A percentile compares a stretch with the other conserved stretches of the same genome.
phyloP scores from a whole-genome alignment of 192 early-diverging fungal genomes.

The Umbelopsis sp. region DNA sequence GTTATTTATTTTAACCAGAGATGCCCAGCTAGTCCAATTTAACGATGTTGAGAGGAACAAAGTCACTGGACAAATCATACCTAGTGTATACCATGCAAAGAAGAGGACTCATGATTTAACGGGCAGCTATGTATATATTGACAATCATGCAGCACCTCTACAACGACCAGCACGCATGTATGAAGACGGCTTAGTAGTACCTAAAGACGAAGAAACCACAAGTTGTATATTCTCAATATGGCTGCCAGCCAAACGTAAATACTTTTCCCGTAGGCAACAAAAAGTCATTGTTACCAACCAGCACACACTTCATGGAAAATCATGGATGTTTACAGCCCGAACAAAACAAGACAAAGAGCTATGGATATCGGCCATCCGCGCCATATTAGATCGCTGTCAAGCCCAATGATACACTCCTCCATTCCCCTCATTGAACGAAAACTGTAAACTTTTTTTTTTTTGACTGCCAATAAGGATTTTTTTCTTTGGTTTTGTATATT shows the following conservation, averaged over 20 bases:
- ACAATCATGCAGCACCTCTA: not conserved
- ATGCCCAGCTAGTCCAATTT: not conserved
- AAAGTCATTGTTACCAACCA: conserved; percentile 3
- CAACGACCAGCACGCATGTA: conserved; percentile 11
- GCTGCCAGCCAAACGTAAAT: not conserved
- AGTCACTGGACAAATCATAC: not conserved
- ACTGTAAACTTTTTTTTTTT: not conserved
- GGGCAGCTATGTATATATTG: conserved; percentile 18
- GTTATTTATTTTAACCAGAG: not conserved
- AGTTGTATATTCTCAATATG: not conserved
- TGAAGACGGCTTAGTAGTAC: not conserved
- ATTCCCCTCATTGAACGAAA: not conserved
- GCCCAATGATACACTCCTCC: not conserved
- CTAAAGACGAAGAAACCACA: not conserved
- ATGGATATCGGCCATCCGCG: not conserved
- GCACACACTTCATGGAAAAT: conserved; percentile 4
- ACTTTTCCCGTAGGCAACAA: not conserved
- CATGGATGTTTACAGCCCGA: conserved; percentile 8
- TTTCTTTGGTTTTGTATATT: conserved; percentile 13
- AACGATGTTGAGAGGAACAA: conserved; percentile 1
- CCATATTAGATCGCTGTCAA: not conserved
- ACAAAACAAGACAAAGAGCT: conserved; percentile 2
- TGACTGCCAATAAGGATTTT: not conserved
- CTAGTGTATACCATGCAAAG: not conserved
- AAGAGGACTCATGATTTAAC: not conserved